Conservation (phyloP, 305 asterid species). For the Plantago rigida region DNA sequence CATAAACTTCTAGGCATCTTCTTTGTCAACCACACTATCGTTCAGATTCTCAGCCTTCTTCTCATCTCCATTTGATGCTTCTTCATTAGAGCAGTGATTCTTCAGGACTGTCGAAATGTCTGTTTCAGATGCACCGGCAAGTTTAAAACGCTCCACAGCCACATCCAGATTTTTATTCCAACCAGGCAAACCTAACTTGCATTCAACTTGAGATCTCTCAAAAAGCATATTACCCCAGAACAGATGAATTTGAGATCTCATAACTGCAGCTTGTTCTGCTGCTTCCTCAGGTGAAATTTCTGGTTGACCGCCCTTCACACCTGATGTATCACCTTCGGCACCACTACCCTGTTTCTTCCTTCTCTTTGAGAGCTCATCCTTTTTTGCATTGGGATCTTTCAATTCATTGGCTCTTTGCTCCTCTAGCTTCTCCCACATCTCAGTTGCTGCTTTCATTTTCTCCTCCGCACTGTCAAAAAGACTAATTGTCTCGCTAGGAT, state of each 20-base stretch:
- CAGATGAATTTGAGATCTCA: slow-evolving; percentile 85
- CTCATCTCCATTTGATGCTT: slow-evolving; percentile 34
- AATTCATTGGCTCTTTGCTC: slow-evolving; percentile 64
- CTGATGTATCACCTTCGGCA: slow-evolving; percentile 38
- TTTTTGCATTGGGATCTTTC: slow-evolving; percentile 56
- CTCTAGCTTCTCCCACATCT: slow-evolving; percentile 91
- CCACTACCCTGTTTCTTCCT: slow-evolving; percentile 53
- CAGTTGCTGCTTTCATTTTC: slow-evolving; percentile 81
- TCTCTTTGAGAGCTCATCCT: slow-evolving; percentile 55
- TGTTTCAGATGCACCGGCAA: slow-evolving; percentile 91
- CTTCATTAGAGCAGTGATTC: slow-evolving; percentile 73
- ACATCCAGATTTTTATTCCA: slow-evolving; percentile 78
- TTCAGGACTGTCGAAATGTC: slow-evolving; percentile 70
- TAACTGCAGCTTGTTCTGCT: slow-evolving; percentile 78
- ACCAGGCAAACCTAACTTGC: slow-evolving; percentile 55
- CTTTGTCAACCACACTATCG: slow-evolving; percentile 26
- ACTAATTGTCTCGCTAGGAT: slow-evolving; percentile 61
- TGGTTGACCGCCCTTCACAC: slow-evolving; percentile 22
- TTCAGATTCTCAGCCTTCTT: slow-evolving; percentile 29
- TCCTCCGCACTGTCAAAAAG: slow-evolving; percentile 79
- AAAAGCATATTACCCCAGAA: slow-evolving; percentile 98
- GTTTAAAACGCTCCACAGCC: slow-evolving; percentile 80
- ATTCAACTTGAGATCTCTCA: slow-evolving; percentile 87
- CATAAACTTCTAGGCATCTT: slow-evolving; percentile 21
- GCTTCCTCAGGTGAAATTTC: slow-evolving; percentile 69